Conservation (phyloP, 345 rosid genomes). For the Salix brachista region DNA sequence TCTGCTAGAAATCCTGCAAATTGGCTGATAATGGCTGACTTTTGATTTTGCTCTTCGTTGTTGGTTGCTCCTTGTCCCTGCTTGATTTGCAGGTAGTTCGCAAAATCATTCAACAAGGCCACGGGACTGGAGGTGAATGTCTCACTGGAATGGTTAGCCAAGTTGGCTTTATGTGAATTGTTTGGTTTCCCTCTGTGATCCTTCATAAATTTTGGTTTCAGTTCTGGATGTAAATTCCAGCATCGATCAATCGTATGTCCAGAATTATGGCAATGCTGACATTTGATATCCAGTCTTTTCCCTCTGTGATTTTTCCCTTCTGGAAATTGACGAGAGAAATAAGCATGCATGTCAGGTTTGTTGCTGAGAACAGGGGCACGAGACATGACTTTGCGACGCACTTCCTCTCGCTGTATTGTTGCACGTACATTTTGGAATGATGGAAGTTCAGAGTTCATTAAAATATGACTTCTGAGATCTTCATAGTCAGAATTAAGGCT, state of each 20-base stretch:
- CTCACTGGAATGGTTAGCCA: too few species aligned
- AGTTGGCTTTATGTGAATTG: background rate
- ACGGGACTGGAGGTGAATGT: background rate
- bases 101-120: background rate
- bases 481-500: too few species aligned
- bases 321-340: accelerated
- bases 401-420: too few species aligned
- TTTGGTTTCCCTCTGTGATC: too few species aligned
- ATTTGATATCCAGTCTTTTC: background rate
- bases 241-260: background rate
- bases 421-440: background rate
- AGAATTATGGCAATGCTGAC: background rate
- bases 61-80: background rate
- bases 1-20: too few species aligned
- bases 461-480: background rate
- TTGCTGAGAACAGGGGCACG: too few species aligned
- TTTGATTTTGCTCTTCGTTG: too few species aligned
- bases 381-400: too few species aligned
- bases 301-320: background rate
- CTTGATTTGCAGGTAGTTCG: background rate
- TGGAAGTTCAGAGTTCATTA: background rate
- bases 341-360: background rate
- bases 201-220: background rate
- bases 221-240: background rate
- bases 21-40: accelerated